Evolutionary conservation across 805 yeast genomes (phyloP).

Genomic region (Jamesozyma rosinii): DNA sequence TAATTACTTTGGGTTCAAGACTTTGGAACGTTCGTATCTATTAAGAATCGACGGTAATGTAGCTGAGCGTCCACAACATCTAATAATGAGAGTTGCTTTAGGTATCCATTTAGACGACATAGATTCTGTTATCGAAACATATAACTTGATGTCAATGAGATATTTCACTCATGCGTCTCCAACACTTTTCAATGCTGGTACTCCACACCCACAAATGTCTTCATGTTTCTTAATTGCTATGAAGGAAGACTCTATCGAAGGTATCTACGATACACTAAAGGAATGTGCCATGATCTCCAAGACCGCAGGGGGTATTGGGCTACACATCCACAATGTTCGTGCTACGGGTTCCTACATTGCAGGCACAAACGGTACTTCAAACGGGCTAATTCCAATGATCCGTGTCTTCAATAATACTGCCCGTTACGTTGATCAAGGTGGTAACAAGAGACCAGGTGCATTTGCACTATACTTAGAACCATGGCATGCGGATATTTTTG

Average conservation of each 20-base stretch:
- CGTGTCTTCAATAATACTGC: slow-evolving; percentile 92
- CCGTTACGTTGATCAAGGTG: slow-evolving; percentile 94
- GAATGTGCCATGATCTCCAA: slow-evolving; percentile 84
- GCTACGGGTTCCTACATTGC: slow-evolving; percentile 77
- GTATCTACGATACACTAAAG: slow-evolving; percentile 80
- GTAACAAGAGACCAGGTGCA: slow-evolving; percentile 95
- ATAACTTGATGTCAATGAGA: slow-evolving; percentile 73
- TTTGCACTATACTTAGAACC: slow-evolving; percentile 89
- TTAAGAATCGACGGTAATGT: slow-evolving; percentile 48
- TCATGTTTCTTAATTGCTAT: slow-evolving; percentile 85
- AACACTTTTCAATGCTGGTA: slow-evolving; percentile 85
- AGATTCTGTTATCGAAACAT: slow-evolving; percentile 62
- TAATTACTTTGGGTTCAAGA: slow-evolving; percentile 81
- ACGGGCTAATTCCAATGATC: slow-evolving; percentile 87
- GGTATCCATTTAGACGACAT: slow-evolving; percentile 73
- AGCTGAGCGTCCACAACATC: slow-evolving; percentile 82
- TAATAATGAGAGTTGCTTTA: slow-evolving; percentile 81
- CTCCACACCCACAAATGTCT: slow-evolving; percentile 73
- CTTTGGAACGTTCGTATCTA: slow-evolving; percentile 76
- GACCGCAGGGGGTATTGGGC: slow-evolving; percentile 89
- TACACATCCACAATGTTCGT: slow-evolving; percentile 77
- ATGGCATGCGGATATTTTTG: slow-evolving; percentile 89
- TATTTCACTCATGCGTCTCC: slow-evolving; percentile 92
- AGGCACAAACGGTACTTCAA: slow-evolving; percentile 85
- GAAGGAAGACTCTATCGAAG: slow-evolving; percentile 90